Percentiles rank a stretch among this genome's conserved stretches.
Conservation (phyloP, 192 early-diverging fungal species). For the Backusella tarrabulga region DNA sequence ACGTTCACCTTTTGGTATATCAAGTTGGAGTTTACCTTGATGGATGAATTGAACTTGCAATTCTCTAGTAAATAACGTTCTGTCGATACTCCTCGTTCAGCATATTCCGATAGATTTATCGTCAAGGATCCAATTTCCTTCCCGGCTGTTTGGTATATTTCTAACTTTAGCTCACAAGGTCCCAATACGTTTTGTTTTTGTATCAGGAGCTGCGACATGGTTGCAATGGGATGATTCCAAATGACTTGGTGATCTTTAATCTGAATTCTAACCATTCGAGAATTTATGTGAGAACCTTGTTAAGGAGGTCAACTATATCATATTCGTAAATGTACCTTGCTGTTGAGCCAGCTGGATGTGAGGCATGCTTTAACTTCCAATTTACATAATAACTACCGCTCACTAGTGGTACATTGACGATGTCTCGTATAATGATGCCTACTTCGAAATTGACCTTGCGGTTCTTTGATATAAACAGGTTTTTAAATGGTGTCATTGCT, state of each 20-base stretch:
- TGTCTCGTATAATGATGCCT: slow-evolving; percentile 63
- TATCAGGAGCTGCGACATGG: slow-evolving; percentile 60
- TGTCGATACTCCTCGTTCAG: slow-evolving; percentile 44
- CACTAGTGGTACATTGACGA: slow-evolving; percentile 79
- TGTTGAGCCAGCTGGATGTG: slow-evolving; percentile 30
- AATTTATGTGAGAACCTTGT: neutral
- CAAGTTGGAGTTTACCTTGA: slow-evolving; percentile 52
- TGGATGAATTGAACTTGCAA: slow-evolving; percentile 70
- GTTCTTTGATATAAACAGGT: slow-evolving; percentile 66
- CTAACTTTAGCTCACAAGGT: slow-evolving; percentile 74
- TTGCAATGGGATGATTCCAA: slow-evolving; percentile 57
- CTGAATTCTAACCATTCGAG: slow-evolving; percentile 32
- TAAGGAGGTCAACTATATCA: neutral
- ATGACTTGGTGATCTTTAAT: slow-evolving; percentile 59
- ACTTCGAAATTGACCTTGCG: slow-evolving; percentile 68
- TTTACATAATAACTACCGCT: slow-evolving; percentile 77
- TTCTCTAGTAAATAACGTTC: slow-evolving; percentile 64
- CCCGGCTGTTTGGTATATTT: slow-evolving; percentile 58
- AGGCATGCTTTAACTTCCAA: slow-evolving; percentile 63
- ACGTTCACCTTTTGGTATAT: neutral
- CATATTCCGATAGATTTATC: slow-evolving; percentile 79
- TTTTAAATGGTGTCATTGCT: slow-evolving; percentile 35
- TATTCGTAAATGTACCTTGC: slow-evolving; percentile 24
- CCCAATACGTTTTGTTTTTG: slow-evolving; percentile 68
- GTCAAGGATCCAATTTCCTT: slow-evolving; percentile 62